Percentiles rank a stretch among this genome's conserved stretches.
phyloP scores from a whole-genome alignment of 805 yeast species.

The Myxozyma geophila region DNA sequence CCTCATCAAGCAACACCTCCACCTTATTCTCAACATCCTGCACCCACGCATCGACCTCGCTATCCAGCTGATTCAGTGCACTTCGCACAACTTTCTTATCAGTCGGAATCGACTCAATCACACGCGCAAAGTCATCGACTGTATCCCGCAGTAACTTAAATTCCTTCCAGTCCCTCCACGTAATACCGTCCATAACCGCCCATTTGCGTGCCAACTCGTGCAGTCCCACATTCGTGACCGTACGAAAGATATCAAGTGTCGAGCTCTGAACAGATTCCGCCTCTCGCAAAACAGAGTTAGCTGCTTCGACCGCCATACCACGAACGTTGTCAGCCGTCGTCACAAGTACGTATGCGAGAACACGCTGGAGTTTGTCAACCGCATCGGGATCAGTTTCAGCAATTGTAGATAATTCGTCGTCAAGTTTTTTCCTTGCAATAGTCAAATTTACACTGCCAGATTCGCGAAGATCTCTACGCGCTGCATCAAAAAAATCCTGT shows the following conservation, averaged over 20 bases:
- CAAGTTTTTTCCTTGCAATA: slow-evolving; percentile 7
- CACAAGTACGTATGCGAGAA: slow-evolving; percentile 4
- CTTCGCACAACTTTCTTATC: slow-evolving; percentile 8
- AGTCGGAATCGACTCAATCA: slow-evolving; percentile 27
- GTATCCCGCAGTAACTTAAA: slow-evolving; percentile 21
- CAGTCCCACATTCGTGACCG: slow-evolving; percentile 32
- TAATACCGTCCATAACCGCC: slow-evolving; percentile 31
- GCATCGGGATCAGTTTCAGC: no score
- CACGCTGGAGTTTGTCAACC: slow-evolving; percentile 5
- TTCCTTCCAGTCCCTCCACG: slow-evolving; percentile 36
- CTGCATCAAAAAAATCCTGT: slow-evolving; percentile 7
- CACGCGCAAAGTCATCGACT: slow-evolving; percentile 28
- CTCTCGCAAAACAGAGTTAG: slow-evolving; percentile 12
- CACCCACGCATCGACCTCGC: slow-evolving; percentile 23
- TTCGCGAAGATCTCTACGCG: slow-evolving; percentile 1
- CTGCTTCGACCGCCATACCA: slow-evolving; percentile 11
- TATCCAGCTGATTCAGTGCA: slow-evolving; percentile 9
- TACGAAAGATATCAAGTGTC: slow-evolving; percentile 25
- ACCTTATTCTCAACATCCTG: slow-evolving; percentile 12
- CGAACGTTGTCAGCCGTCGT: slow-evolving; percentile 21
- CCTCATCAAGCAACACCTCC: slow-evolving; percentile 11
- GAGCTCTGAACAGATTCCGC: slow-evolving; percentile 24
- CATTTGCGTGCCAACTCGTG: slow-evolving; percentile 35
- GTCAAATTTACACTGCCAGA: slow-evolving; percentile 13
- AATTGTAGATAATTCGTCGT: background rate